Evolutionary conservation across 1,139 yeast species (phyloP).

Genomic region (Pichia sp.): DNA sequence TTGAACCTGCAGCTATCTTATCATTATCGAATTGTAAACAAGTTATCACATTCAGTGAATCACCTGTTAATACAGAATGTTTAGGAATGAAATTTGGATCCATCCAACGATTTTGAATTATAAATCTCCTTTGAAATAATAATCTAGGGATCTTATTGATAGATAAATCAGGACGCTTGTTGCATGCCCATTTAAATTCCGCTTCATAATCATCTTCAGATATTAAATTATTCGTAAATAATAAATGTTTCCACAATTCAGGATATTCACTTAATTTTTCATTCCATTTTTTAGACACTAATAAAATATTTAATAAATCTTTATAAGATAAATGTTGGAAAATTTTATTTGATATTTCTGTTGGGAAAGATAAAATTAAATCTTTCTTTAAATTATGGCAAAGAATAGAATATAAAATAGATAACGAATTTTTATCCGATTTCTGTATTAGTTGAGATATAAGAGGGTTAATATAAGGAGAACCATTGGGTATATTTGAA

Average conservation of each 20-base stretch:
- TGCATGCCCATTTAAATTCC: slow-evolving; percentile 26
- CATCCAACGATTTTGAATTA: slow-evolving; percentile 79
- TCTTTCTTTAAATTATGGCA: slow-evolving; percentile 65
- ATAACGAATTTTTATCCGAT: slow-evolving; percentile 34
- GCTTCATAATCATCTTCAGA: slow-evolving; percentile 32
- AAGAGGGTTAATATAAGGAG: slow-evolving; percentile 37
- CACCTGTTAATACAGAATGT: slow-evolving; percentile 65
- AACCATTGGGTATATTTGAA: slow-evolving; percentile 27
- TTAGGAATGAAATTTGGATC: slow-evolving; percentile 65
- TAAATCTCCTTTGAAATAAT: slow-evolving; percentile 58
- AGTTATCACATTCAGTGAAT: slow-evolving; percentile 80
- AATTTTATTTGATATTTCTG: slow-evolving; percentile 70
- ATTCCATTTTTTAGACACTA: slow-evolving; percentile 70
- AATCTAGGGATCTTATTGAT: slow-evolving; percentile 34
- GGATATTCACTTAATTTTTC: slow-evolving; percentile 37
- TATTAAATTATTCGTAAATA: slow-evolving; percentile 50
- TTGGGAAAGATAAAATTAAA: slow-evolving; percentile 62
- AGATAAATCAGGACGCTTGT: slow-evolving; percentile 9
- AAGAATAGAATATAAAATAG: slow-evolving; percentile 57
- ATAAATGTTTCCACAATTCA: slow-evolving; percentile 52
- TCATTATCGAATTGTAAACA: slow-evolving; percentile 92
- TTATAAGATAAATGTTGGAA: slow-evolving; percentile 58
- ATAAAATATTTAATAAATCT: slow-evolving; percentile 56
- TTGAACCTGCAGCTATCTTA: slow-evolving; percentile 88
- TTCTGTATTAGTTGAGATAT: slow-evolving; percentile 57